These are phyloP conservation scores for Colletotrichum sp. DNA, from an alignment of 2,329 filamentous ascomycete genomes.

Conservation along the genomic window DNA sequence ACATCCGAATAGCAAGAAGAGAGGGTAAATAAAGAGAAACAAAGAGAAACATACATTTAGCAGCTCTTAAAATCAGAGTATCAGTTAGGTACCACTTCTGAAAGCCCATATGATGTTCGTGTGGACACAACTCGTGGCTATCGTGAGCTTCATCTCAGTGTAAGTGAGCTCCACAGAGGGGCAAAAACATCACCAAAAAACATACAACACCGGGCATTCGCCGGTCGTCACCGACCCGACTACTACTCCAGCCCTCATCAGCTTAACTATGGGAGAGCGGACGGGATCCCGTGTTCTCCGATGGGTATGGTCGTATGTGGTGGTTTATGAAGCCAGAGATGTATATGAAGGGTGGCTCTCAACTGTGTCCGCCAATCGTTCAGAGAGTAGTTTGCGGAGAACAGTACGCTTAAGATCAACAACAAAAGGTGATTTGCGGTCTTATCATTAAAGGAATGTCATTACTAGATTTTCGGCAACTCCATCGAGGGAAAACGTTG, in stretches of 20 bases:
- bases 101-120: neutral
- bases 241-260: slow-evolving; percentile 1
- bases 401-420: rapidly evolving
- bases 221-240: slow-evolving; percentile 14
- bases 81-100: neutral
- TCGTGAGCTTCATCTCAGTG: neutral
- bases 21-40: neutral
- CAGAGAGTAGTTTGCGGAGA: neutral
- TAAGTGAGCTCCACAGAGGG: neutral
- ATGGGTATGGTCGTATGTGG: slow-evolving; percentile 12
- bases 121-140: neutral
- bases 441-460: neutral
- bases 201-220: slow-evolving; percentile 13
- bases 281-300: slow-evolving; percentile 13
- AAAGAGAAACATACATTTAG: neutral
- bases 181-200: neutral
- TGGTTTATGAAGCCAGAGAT: rapidly evolving
- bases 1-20: neutral
- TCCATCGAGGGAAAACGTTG: neutral
- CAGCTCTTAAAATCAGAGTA: neutral
- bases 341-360: neutral
- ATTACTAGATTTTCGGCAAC: neutral
- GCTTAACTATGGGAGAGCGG: slow-evolving; percentile 10
- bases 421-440: neutral
- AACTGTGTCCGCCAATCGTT: neutral